These are phyloP conservation scores for Prunella vulgaris DNA, from an alignment of 257 asterid genomes.

Conservation along the genomic window DNA sequence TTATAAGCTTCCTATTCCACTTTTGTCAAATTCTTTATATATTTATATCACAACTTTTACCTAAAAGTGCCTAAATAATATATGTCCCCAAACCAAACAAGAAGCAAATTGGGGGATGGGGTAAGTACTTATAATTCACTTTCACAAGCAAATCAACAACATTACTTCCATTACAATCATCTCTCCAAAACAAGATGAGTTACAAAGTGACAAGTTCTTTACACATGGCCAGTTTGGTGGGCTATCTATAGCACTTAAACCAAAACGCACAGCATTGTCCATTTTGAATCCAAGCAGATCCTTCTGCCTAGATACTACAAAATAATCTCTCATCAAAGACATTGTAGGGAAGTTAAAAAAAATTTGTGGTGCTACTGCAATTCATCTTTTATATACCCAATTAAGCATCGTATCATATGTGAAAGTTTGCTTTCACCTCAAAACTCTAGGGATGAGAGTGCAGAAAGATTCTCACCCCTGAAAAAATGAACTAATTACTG, in stretches of 20 bases:
- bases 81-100: too few species aligned
- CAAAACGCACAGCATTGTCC: background rate
- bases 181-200: background rate
- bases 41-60: too few species aligned
- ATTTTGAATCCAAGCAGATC: background rate
- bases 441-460: background rate
- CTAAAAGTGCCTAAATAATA: too few species aligned
- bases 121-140: too few species aligned
- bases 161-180: background rate
- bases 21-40: too few species aligned
- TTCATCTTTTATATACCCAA: constrained; percentile 6
- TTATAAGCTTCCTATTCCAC: too few species aligned
- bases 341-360: background rate
- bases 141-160: constrained; percentile 13
- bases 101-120: too few species aligned
- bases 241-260: background rate
- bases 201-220: constrained; percentile 1
- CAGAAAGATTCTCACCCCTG: constrained; percentile 1
- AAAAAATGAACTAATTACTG: background rate
- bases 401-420: background rate
- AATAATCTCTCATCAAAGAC: background rate
- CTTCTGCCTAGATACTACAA: background rate
- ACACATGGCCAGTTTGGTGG: background rate
- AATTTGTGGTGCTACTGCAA: background rate
- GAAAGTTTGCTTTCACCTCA: background rate